Percentiles rank a stretch among this genome's conserved stretches.
Evolutionary conservation across 2,329 filamentous ascomycete species (phyloP).

Genomic region (Aspergillus sp.): DNA sequence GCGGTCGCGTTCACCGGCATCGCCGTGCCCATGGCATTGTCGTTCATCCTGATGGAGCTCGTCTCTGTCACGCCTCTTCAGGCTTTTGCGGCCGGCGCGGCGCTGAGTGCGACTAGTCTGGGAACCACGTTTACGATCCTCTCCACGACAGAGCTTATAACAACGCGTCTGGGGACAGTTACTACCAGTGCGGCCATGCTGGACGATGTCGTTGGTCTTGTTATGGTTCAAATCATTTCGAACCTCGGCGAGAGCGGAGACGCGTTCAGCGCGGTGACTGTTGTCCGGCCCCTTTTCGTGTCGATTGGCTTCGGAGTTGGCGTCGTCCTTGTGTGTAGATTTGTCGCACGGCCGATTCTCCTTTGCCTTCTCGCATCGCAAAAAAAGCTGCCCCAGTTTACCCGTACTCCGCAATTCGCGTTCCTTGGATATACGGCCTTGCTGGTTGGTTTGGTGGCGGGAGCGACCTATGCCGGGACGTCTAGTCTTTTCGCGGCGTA

Average conservation of each 20-base stretch:
- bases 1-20: slow-evolving; percentile 71
- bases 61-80: slow-evolving; percentile 59
- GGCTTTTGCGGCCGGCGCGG: slow-evolving; percentile 73
- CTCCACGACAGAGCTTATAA: slow-evolving; percentile 62
- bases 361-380: slow-evolving; percentile 11
- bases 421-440: slow-evolving; percentile 51
- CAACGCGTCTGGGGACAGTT: slow-evolving; percentile 63
- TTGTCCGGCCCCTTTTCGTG: slow-evolving; percentile 58
- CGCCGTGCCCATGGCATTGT: slow-evolving; percentile 65
- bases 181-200: slow-evolving; percentile 77
- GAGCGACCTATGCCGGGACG: slow-evolving; percentile 59
- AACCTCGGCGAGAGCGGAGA: slow-evolving; percentile 57
- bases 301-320: slow-evolving; percentile 44
- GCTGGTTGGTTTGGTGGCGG: slow-evolving; percentile 53
- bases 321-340: slow-evolving; percentile 33
- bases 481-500: slow-evolving; percentile 63
- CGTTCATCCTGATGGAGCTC: slow-evolving; percentile 62
- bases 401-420: slow-evolving; percentile 28
- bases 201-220: slow-evolving; percentile 77
- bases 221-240: slow-evolving; percentile 78
- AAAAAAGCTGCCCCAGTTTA: slow-evolving; percentile 14
- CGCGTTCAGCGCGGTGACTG: slow-evolving; percentile 44
- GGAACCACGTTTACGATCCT: slow-evolving; percentile 72
- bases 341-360: slow-evolving; percentile 22
- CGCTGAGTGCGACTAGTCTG: slow-evolving; percentile 73